phyloP scores from a whole-genome alignment of 441 rosid genomes.

The Rhodomyrtus psidioides region DNA sequence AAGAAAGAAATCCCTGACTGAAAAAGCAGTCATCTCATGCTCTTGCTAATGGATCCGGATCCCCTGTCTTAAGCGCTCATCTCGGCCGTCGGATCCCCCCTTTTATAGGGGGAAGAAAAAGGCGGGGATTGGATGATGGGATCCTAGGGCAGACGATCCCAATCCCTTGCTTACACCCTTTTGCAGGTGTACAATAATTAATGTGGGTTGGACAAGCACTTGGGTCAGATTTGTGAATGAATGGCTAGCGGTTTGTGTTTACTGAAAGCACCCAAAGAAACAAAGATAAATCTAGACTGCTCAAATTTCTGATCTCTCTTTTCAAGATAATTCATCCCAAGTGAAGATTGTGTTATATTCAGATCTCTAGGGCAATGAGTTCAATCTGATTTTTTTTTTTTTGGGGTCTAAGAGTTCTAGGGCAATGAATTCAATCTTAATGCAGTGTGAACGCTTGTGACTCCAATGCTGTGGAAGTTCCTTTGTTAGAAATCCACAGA shows the following conservation, averaged over 20 bases:
- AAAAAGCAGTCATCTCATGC: background rate
- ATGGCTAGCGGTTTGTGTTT: constrained; percentile 94
- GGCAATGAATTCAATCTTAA: background rate
- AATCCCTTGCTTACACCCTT: no score
- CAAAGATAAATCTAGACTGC: background rate
- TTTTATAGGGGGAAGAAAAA: no score
- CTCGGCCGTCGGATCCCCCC: no score
- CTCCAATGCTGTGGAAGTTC: constrained; percentile 64
- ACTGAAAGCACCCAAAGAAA: constrained; percentile 41
- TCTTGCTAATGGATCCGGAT: no score
- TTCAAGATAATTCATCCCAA: background rate
- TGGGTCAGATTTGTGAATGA: constrained; percentile 96
- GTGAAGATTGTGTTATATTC: no score
- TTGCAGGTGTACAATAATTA: constrained; percentile 98
- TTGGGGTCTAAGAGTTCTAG: no score
- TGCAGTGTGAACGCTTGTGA: constrained; percentile 92
- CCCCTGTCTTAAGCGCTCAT: no score
- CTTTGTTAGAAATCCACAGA: no score
- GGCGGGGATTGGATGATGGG: no score
- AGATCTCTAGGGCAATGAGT: background rate
- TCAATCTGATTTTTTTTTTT: no score
- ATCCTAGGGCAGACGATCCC: no score
- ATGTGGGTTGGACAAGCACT: constrained; percentile 97
- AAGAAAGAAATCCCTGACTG: background rate
- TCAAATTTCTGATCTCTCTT: background rate